Evolutionary conservation across 768 basidiomycete genomes (phyloP).

Genomic region (Tricholoma terreum): DNA sequence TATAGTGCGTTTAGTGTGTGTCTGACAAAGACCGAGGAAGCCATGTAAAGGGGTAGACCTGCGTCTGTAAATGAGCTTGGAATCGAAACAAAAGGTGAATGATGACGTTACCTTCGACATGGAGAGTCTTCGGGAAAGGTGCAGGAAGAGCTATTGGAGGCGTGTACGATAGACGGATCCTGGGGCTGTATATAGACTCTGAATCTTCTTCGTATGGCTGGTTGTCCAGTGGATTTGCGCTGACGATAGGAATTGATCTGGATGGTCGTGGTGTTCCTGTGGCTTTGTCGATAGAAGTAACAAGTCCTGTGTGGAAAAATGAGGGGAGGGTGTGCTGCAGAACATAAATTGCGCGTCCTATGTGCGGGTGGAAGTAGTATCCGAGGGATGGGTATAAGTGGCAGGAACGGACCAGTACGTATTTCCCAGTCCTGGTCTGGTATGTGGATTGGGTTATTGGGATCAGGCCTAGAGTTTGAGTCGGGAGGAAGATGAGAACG

Average conservation of each 20-base stretch:
- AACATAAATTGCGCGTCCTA: slow-evolving; percentile 70
- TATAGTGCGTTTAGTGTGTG: slow-evolving; percentile 77
- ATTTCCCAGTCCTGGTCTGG: slow-evolving; percentile 79
- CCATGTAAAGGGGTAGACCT: slow-evolving; percentile 73
- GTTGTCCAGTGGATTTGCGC: slow-evolving; percentile 26
- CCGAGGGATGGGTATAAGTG: not conserved
- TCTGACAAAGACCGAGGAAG: slow-evolving; percentile 65
- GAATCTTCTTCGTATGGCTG: slow-evolving; percentile 32
- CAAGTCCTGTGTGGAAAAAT: slow-evolving; percentile 68
- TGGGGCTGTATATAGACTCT: slow-evolving; percentile 59
- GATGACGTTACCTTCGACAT: slow-evolving; percentile 60
- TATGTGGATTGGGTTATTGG: slow-evolving; percentile 31
- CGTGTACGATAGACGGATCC: slow-evolving; percentile 61
- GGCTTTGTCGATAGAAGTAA: slow-evolving; percentile 50
- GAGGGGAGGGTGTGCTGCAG: slow-evolving; percentile 67
- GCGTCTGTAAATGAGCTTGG: not conserved
- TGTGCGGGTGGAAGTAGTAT: slow-evolving; percentile 5
- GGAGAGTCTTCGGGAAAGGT: slow-evolving; percentile 67
- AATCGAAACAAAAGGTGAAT: not conserved
- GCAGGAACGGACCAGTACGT: slow-evolving; percentile 53
- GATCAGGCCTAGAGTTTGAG: slow-evolving; percentile 24
- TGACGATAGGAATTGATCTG: slow-evolving; percentile 24
- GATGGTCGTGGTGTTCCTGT: slow-evolving; percentile 35
- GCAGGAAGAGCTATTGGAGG: slow-evolving; percentile 64
- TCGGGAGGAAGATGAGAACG: slow-evolving; percentile 35